phyloP scores from a whole-genome alignment of 257 asterid genomes.

The Salvia rosmarinus region DNA sequence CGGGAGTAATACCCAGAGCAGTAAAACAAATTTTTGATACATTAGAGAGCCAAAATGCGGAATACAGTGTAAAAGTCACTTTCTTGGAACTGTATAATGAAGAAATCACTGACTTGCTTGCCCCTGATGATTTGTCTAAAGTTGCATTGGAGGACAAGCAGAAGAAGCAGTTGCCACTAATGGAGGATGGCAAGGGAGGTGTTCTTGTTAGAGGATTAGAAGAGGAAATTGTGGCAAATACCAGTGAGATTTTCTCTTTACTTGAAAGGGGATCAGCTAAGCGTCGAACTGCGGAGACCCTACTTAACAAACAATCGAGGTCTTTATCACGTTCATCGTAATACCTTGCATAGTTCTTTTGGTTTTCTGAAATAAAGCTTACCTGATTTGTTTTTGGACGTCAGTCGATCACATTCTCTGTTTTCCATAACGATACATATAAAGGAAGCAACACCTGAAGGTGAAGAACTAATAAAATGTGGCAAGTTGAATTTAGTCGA shows the following conservation, averaged over 20 bases:
- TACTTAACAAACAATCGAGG: constrained; percentile 89
- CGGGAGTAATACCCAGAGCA: constrained; percentile 88
- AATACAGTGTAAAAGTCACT: constrained; percentile 86
- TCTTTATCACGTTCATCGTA: constrained; percentile 27
- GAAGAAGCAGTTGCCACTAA: constrained; percentile 79
- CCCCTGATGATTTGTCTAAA: constrained; percentile 77
- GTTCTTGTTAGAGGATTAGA: constrained; percentile 90
- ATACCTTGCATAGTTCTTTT: not conserved
- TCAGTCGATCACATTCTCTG: constrained; percentile 89
- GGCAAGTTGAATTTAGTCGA: constrained; percentile 91
- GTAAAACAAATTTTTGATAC: constrained; percentile 84
- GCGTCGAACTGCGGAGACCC: constrained; percentile 88
- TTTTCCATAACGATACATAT: constrained; percentile 90
- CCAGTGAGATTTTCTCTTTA: constrained; percentile 71
- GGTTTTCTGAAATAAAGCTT: not conserved
- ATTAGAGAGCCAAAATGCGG: constrained; percentile 81
- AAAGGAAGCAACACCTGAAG: constrained; percentile 95
- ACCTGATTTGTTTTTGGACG: constrained; percentile 20
- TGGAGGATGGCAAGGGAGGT: constrained; percentile 96
- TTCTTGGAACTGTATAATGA: constrained; percentile 87
- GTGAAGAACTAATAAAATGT: constrained; percentile 87
- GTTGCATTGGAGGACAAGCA: constrained; percentile 70
- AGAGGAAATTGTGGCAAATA: constrained; percentile 82
- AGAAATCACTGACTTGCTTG: constrained; percentile 80
- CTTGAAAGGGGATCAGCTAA: constrained; percentile 89